Evolutionary conservation across 441 rosid species (phyloP).

Genomic region (Daphne laureola): DNA sequence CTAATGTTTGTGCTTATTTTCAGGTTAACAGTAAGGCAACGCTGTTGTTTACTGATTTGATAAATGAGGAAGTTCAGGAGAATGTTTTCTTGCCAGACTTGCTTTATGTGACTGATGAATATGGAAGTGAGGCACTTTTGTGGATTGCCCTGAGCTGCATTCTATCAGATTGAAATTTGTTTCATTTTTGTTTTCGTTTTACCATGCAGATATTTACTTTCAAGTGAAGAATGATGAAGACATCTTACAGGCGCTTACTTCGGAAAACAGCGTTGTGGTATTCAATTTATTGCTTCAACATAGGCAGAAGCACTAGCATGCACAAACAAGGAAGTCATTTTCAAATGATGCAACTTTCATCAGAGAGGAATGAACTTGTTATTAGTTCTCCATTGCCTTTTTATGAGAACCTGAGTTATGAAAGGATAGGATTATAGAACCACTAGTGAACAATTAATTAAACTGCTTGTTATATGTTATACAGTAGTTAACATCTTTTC

Average conservation of each 20-base stretch:
- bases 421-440: no score
- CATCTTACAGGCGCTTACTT: conserved; percentile 54
- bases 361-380: no score
- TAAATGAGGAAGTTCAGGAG: conserved; percentile 61
- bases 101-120: conserved; percentile 75
- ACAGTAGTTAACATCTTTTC: no score
- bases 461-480: no score
- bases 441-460: no score
- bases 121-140: conserved; percentile 63
- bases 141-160: conserved; percentile 1
- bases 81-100: conserved; percentile 83
- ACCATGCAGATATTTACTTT: conserved; percentile 66
- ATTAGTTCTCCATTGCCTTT: no score
- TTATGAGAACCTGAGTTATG: no score
- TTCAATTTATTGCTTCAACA: conserved; percentile 6
- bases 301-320: neutral
- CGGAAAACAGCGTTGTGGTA: conserved; percentile 62
- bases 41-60: conserved; percentile 54
- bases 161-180: conserved; percentile 11
- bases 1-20: conserved; percentile 49
- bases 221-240: conserved; percentile 87
- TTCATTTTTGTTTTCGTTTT: neutral
- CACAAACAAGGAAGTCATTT: neutral
- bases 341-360: no score
- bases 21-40: conserved; percentile 90